A percentile compares a stretch with the other conserved stretches of the same genome.
These are phyloP conservation scores for Scedosporium aurantiacum DNA, from an alignment of 2,329 filamentous ascomycete genomes.

Conservation along the genomic window DNA sequence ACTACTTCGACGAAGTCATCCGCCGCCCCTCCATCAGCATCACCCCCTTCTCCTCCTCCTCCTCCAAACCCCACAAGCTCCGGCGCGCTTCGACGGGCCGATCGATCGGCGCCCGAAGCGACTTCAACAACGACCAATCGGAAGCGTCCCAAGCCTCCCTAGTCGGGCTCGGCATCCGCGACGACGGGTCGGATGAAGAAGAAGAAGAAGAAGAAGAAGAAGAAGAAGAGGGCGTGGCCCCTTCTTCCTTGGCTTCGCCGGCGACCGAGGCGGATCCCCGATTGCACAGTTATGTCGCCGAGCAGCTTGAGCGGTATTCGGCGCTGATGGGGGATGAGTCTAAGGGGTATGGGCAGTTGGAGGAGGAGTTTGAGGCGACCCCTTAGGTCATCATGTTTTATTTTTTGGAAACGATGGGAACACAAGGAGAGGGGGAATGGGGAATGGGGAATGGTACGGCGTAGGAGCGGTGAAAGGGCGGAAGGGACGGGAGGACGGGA, in stretches of 20 bases:
- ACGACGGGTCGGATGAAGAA: constrained; percentile 35
- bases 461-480: neutral
- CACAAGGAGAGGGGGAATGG: neutral
- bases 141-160: neutral
- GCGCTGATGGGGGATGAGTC: neutral
- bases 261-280: constrained; percentile 14
- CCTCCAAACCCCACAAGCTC: constrained; percentile 38
- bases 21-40: constrained; percentile 27
- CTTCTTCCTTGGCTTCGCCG: constrained; percentile 22
- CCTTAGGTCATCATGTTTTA: no score
- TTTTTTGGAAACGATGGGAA: neutral
- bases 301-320: neutral
- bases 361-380: neutral
- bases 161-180: constrained; percentile 14
- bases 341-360: neutral
- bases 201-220: constrained; percentile 28
- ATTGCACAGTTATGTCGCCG: neutral
- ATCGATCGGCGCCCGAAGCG: constrained; percentile 74
- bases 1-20: constrained; percentile 93
- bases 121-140: constrained; percentile 33
- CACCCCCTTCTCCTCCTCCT: constrained; percentile 11
- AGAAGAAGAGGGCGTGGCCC: constrained; percentile 19
- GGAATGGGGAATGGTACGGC: neutral
- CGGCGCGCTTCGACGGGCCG: constrained; percentile 72
- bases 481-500: neutral